These are phyloP conservation scores for Coniochaeta hoffmannii DNA, from an alignment of 2,329 filamentous ascomycete genomes.

Conservation along the genomic window DNA sequence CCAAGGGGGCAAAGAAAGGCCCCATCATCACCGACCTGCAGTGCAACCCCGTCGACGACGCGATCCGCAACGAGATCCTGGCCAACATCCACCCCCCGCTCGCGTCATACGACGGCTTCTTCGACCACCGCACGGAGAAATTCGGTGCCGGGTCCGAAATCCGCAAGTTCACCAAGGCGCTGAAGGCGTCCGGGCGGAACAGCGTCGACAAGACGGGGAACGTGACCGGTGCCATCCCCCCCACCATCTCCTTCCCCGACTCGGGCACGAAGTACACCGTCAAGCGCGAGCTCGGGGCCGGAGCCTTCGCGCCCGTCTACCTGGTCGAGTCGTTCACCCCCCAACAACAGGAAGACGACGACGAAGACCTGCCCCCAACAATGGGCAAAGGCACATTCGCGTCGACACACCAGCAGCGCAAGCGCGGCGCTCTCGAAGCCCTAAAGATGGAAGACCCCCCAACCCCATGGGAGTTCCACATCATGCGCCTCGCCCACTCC, in stretches of 20 bases:
- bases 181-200: slow-evolving; percentile 48
- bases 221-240: slow-evolving; percentile 47
- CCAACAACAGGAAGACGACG: slow-evolving; percentile 33
- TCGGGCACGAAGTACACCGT: slow-evolving; percentile 64
- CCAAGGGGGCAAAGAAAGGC: slow-evolving; percentile 40
- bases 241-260: slow-evolving; percentile 58
- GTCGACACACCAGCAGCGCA: slow-evolving; percentile 32
- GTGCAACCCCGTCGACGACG: slow-evolving; percentile 84
- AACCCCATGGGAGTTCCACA: slow-evolving; percentile 91
- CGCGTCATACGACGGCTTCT: slow-evolving; percentile 69
- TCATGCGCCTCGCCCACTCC: slow-evolving; percentile 74
- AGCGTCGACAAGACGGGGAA: slow-evolving; percentile 51
- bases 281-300: slow-evolving; percentile 80
- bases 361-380: slow-evolving; percentile 34
- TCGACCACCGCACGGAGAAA: slow-evolving; percentile 57
- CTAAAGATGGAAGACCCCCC: slow-evolving; percentile 92
- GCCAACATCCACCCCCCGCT: slow-evolving; percentile 66
- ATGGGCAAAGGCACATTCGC: slow-evolving; percentile 58
- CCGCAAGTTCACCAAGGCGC: slow-evolving; percentile 68
- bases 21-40: slow-evolving; percentile 75
- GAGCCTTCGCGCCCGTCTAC: slow-evolving; percentile 93
- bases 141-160: slow-evolving; percentile 69
- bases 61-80: slow-evolving; percentile 67
- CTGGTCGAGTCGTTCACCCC: slow-evolving; percentile 66
- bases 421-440: slow-evolving; percentile 62